Evolutionary conservation across 768 basidiomycete species (phyloP), one percentile per base, ranked within the genome.

Genomic region (Agrocybe chaxingu): DNA sequence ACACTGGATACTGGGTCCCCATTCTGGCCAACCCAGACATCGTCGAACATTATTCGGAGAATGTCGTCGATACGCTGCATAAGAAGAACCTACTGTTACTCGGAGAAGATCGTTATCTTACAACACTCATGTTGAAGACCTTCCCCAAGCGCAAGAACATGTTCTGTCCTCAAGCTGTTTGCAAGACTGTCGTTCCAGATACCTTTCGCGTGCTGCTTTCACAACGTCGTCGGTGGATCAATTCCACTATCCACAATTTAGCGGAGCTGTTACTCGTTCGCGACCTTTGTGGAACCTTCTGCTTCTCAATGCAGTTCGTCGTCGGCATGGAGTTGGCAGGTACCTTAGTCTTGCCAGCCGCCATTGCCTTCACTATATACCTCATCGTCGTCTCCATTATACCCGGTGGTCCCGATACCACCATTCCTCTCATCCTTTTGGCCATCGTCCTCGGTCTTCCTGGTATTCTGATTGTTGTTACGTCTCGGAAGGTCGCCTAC

Each of bases 81-180:
- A 98, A 97, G 87, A 98, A 99, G 82, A 99, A 98, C 65, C 67
- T 98, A 57, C 79, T 98, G 7, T 80, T 98, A 2, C 86, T 99
- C 40, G 97, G 96, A 71, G 97, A 99, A 74, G 96, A 98, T 92
- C 92, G 97, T 52, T 98, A 98, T 71, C 80, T 99, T 16, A 95
- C 96, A 2, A 99, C 96, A 1, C 85, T 99, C 48, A 84, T 99
- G 82, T 79, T 98, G 57, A 97, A 95, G 80, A 98, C 97, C 0
- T 98, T 99, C 89, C 96, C 97, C 42, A 95, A 96, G 68, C 89
- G 96, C 66, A 98, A 99, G 78, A 98, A 97, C 77, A 82, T 98
- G 67, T 98, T 98, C 79, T 95, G 92, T 66, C 96, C 97, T 5
- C 94, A 97, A 68, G 97, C 96, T 0, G 96, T 98, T 7, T 98